Evolutionary conservation across 2,329 filamentous ascomycete species (phyloP), one percentile per base, ranked within the genome.

Genomic region (Aurifilum marmelostoma): DNA sequence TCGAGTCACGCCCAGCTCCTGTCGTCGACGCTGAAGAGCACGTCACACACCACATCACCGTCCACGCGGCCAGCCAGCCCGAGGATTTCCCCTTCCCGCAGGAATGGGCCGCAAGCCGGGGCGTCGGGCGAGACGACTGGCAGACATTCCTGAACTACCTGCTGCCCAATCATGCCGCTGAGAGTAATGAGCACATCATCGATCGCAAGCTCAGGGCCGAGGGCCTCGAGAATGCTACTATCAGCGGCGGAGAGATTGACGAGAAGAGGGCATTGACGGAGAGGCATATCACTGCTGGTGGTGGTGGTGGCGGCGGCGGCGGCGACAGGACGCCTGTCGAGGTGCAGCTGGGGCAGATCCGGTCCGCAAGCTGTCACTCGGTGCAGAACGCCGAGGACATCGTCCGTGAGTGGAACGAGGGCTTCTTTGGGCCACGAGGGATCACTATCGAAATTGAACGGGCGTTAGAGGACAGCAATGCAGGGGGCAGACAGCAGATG

Each of bases 61-160:
- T 86, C 11, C 72, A 72, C 2, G 72, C 76, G 3, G 69, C 75
- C 41, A 80, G 80, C n/a, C 73, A 76, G 3, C 81, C 83, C 0
- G 77, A 80, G 7, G 79, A 84, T 65, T 77, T 87, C 12, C 82
- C 84, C 0, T 85, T 81, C 66, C 79, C 77, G 1, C 65, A 72
- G 12, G 77, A 77, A 41, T 80, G 80, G 74, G 77, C 75, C 74
- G 77, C 75, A 7, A 72, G 72, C 6, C 82, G 81, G 52, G 85
- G 87, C 65, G 79, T 88, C 16, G 81, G 78, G 0, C 72, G 77
- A 18, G 82, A 85, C 73, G 87, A 89, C 74, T 89, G 87, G 87
- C 80, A 82, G 47, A 88, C 87, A 0, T 89, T 89, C 75, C 72
- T 87, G 60, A 88, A 88, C 73, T 84, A 84, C 70, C 75, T 89